Conservation (phyloP, 2,329 filamentous ascomycete genomes). For the Paraphoma sp. region DNA sequence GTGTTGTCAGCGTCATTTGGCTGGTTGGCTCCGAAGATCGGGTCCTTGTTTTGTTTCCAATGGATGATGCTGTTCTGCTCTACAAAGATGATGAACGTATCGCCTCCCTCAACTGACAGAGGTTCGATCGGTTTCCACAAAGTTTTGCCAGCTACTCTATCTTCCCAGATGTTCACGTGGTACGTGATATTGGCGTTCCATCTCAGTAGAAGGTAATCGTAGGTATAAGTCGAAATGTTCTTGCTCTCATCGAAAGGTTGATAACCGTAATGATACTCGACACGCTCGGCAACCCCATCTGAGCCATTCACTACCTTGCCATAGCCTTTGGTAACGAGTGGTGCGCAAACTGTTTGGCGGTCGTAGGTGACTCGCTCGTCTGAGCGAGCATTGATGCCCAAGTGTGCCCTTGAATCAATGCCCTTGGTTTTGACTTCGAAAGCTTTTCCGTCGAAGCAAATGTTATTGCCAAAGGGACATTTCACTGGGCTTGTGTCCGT, state of each 20-base stretch:
- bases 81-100: neutral
- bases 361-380: neutral
- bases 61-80: neutral
- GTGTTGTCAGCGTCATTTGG: neutral
- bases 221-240: neutral
- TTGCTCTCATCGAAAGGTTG: neutral
- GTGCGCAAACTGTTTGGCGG: neutral
- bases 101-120: neutral
- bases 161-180: neutral
- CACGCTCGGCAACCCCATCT: neutral
- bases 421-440: neutral
- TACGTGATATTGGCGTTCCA: neutral
- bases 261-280: neutral
- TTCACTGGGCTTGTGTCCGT: neutral
- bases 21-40: neutral
- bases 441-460: neutral
- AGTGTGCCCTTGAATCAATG: neutral
- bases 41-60: neutral
- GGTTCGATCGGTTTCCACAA: neutral
- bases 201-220: neutral
- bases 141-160: neutral
- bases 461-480: slow-evolving; percentile 1
- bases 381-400: slow-evolving; percentile 2
- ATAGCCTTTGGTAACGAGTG: neutral
- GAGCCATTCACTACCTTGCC: neutral